Evolutionary conservation across 805 yeast genomes (phyloP).

Genomic region (Jamesozyma piceae): DNA sequence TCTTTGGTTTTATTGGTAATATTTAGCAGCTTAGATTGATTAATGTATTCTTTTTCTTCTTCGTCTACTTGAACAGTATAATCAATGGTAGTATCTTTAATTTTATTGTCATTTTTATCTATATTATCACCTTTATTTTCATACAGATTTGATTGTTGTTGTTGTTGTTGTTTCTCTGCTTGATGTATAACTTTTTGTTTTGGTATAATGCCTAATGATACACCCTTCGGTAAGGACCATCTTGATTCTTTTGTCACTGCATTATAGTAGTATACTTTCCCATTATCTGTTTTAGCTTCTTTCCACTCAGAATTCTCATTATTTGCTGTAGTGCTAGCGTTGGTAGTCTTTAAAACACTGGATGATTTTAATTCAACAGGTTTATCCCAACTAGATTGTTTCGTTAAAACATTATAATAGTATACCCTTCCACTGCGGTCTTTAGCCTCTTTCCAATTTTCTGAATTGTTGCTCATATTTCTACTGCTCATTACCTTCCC

Average conservation of each 20-base stretch:
- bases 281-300: slow-evolving; percentile 42
- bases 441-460: slow-evolving; percentile 63
- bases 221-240: slow-evolving; percentile 43
- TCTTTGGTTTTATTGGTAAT: slow-evolving; percentile 19
- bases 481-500: no score
- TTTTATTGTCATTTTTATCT: no score
- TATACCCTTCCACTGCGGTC: slow-evolving; percentile 63
- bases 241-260: slow-evolving; percentile 53
- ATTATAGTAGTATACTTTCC: slow-evolving; percentile 62
- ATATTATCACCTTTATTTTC: no score
- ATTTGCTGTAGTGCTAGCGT: no score
- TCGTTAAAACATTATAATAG: slow-evolving; percentile 57
- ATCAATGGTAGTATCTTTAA: no score
- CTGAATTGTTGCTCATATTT: no score
- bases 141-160: slow-evolving; percentile 36
- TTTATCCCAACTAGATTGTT: slow-evolving; percentile 72
- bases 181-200: background rate
- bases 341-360: no score
- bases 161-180: background rate
- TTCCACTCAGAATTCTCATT: slow-evolving; percentile 37
- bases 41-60: slow-evolving; percentile 12
- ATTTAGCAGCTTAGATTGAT: slow-evolving; percentile 24
- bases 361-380: slow-evolving; percentile 45
- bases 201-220: no score
- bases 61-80: slow-evolving; percentile 1